phyloP scores from a whole-genome alignment of 2,329 filamentous ascomycete species.

The Westerdykella ornata region DNA sequence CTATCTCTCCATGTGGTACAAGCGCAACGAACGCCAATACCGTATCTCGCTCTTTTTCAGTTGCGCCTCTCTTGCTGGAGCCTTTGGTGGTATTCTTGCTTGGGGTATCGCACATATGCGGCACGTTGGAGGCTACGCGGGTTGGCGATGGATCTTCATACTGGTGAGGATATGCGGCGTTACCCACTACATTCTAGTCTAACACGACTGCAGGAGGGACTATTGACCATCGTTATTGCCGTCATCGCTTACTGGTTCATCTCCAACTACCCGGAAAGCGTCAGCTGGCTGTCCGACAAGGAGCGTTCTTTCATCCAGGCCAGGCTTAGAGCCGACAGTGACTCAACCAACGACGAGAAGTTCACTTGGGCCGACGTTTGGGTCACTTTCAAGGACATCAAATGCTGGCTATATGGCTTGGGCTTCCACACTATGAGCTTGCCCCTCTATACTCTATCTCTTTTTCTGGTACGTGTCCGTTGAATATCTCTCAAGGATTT shows the following conservation, averaged over 20 bases:
- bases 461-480: conserved; percentile 44
- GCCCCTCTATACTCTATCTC: conserved; percentile 34
- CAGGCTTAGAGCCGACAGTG: conserved; percentile 60
- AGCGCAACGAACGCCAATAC: conserved; percentile 52
- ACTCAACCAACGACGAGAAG: conserved; percentile 60
- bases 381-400: conserved; percentile 49
- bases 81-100: conserved; percentile 56
- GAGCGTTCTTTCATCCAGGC: conserved; percentile 53
- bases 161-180: conserved; percentile 17
- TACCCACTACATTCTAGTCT: conserved; percentile 1
- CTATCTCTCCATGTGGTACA: conserved; percentile 59
- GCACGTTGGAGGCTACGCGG: conserved; percentile 42
- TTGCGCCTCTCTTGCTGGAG: conserved; percentile 52
- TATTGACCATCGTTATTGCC: conserved; percentile 33
- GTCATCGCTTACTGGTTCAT: conserved; percentile 50
- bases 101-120: conserved; percentile 57
- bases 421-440: conserved; percentile 68
- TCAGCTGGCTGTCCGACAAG: conserved; percentile 50
- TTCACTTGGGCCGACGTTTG: conserved; percentile 63
- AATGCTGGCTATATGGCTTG: conserved; percentile 55
- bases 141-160: conserved; percentile 41
- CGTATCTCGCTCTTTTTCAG: conserved; percentile 56
- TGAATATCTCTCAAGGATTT: conserved; percentile 40
- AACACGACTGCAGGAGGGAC: conserved; percentile 25
- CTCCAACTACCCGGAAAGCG: conserved; percentile 58